Base-by-base conservation (phyloP, 306 rosid species). In the Ormosia semicastrata region DNA sequence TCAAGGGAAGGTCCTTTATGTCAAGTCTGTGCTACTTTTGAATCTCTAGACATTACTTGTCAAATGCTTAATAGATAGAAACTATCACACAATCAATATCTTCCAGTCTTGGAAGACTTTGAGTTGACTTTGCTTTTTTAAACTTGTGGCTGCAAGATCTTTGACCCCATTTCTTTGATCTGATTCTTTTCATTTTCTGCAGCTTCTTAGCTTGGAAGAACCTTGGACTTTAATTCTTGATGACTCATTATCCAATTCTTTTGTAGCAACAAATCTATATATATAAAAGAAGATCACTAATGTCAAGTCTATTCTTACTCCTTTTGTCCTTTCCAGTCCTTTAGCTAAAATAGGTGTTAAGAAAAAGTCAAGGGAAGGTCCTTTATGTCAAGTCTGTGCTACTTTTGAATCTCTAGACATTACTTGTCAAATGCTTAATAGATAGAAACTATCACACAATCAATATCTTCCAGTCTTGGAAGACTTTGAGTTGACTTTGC, bases 211-310 rank as follows among this genome's bases (percentile, higher is more conserved):
- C 69, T 87, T 95, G 88, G 96, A 89, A 81, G 87, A 89, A 64
- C 87, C 97, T 52, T 95, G 98, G 97, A 95, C 93, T 40, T 85
- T 95, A 66, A 86, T 93, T 87, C 93, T 95, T 34, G 99, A 95
- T 71, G 99, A 95, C 63, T 97, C 98, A 63, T 77, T 95, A 69
- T 93, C 98, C 66, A 95, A 95, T 82, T 95, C 98, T 50, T 95
- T 95, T 75, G 9, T 95, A 30, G 97, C 99, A 65, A n/a, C n/a
- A n/a, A n/a, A n/a, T n/a, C n/a, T n/a, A n/a, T n/a, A n/a, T n/a
- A n/a, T n/a, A n/a, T n/a, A n/a, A n/a, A n/a, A n/a, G n/a, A n/a
- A n/a, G n/a, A n/a, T n/a, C n/a, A n/a, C n/a, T n/a, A n/a, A n/a
- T n/a, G n/a, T n/a, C n/a, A n/a, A n/a, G n/a, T n/a, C n/a, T n/a